phyloP scores from a whole-genome alignment of 768 basidiomycete species.

The Lactarius psammicola region DNA sequence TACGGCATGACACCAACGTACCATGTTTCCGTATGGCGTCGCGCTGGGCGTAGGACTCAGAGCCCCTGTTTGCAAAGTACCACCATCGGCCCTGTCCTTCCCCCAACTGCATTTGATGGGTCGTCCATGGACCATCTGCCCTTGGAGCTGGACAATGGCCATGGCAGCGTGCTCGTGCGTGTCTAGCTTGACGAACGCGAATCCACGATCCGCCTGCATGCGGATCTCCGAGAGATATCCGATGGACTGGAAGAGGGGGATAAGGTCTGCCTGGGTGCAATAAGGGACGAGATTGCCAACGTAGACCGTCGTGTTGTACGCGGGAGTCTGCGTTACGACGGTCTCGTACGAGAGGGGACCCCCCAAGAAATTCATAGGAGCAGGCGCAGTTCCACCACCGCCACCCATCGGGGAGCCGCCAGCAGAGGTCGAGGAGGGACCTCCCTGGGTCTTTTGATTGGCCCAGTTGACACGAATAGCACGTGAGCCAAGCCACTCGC shows the following conservation, averaged over 20 bases:
- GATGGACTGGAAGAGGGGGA: conserved; percentile 97
- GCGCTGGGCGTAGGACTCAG: conserved; percentile 60
- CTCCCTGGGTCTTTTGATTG: conserved; percentile 95
- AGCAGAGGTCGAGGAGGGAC: conserved; percentile 26
- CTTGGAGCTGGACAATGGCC: conserved; percentile 96
- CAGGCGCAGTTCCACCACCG: conserved; percentile 62
- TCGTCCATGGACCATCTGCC: conserved; percentile 94
- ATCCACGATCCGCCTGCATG: conserved; percentile 98
- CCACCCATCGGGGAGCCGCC: conserved; percentile 27
- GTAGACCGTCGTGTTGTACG: conserved; percentile 95
- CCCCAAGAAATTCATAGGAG: conserved; percentile 88
- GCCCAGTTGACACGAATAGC: conserved; percentile 99
- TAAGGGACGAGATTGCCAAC: conserved; percentile 98
- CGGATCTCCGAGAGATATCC: conserved; percentile 98
- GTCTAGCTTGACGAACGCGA: conserved; percentile 98
- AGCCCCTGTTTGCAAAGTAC: conserved; percentile 48
- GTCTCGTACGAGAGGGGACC: conserved; percentile 88
- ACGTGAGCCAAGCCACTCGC: conserved; percentile 97
- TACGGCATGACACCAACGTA: conserved; percentile 38
- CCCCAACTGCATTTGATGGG: conserved; percentile 99
- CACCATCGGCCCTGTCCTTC: conserved; percentile 85
- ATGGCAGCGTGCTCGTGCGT: conserved; percentile 98
- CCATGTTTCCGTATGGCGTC: conserved; percentile 78
- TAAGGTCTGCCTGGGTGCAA: conserved; percentile 95
- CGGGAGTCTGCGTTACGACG: conserved; percentile 90